phyloP scores from a whole-genome alignment of 129 eudicot species.

The Rutidosis leptorrhynchoides region DNA sequence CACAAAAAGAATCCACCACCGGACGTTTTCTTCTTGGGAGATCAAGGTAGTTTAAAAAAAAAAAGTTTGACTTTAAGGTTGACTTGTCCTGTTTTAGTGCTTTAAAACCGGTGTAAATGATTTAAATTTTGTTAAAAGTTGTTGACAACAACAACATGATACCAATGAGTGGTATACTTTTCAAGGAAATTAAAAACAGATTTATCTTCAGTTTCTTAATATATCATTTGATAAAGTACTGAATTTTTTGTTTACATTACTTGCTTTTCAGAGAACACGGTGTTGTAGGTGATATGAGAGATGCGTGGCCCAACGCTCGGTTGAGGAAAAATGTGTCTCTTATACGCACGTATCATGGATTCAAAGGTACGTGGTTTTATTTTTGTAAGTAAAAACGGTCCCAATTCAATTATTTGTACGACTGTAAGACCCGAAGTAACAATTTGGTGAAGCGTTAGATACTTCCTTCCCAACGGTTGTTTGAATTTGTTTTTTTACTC shows the following conservation, averaged over 20 bases:
- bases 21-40: conserved; percentile 98
- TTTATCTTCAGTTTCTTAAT: conserved; percentile 9
- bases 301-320: conserved; percentile 96
- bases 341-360: conserved; percentile 91
- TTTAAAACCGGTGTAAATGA: neutral
- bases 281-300: conserved; percentile 97
- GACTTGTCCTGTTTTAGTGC: neutral
- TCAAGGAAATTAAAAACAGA: neutral
- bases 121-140: neutral
- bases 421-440: neutral
- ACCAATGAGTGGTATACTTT: neutral
- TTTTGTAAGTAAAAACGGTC: neutral
- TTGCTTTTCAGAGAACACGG: conserved; percentile 75
- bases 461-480: neutral
- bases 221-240: conserved; percentile 9
- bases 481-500: neutral
- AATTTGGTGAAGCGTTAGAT: too few relatives aligned
- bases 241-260: conserved; percentile 1
- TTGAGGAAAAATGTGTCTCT: conserved; percentile 83
- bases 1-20: conserved; percentile 92
- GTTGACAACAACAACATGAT: conserved; percentile 13
- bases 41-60: conserved; percentile 59
- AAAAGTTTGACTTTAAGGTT: neutral
- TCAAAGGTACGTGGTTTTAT: conserved; percentile 58
- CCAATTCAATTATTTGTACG: neutral